Evolutionary conservation across 495 filamentous ascomycete species (phyloP), one percentile per base, ranked within the genome.

Genomic region (Chaetomium tenue): DNA sequence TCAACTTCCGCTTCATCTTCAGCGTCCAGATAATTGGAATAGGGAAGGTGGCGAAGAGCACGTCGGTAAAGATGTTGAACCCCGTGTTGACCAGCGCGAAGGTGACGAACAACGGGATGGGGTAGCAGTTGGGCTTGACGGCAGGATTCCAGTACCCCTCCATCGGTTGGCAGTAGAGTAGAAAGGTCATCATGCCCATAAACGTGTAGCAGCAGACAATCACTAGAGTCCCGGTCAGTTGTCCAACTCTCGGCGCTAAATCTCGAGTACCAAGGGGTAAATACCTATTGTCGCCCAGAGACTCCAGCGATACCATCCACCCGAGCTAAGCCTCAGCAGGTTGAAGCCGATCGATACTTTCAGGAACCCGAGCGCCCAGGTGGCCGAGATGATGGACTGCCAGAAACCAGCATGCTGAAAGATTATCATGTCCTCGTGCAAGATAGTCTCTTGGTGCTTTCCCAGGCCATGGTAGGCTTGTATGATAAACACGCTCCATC

Each of bases 291-390:
- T 64, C 51, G 50, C 66, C 57, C 61, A 65, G 54, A 71, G 63
- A 26, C 42, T 46, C 63, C 44, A 68, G 2, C 18, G 54, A 52
- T 62, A 75, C 65, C 57, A 60, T 33, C 23, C 63, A 26, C 28
- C 51, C 4, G 55, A 26, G 15, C 50, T 65, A 1, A 71, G 62
- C n/a, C 69, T 53, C 2, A 69, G 40, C 16, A 71, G 58, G n/a
- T 63, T 65, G 53, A 71, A 53, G 26, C 68, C 73, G 33, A 79
- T 73, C 2, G 78, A 78, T 48, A 79, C 66, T 67, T 81, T 81
- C 50, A 79, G 69, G 20, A 78, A 64, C 23, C 71, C 70, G 30
- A 79, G 71, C 0, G 71, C 73, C 57, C 65, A 70, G 23, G 15
- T 72, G 44, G 54, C 74, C 48, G 55, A 74, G 39, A 77, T 73